Evolutionary conservation across 2,329 filamentous ascomycete genomes (phyloP).

Genomic region (Ophiostoma perfectum): DNA sequence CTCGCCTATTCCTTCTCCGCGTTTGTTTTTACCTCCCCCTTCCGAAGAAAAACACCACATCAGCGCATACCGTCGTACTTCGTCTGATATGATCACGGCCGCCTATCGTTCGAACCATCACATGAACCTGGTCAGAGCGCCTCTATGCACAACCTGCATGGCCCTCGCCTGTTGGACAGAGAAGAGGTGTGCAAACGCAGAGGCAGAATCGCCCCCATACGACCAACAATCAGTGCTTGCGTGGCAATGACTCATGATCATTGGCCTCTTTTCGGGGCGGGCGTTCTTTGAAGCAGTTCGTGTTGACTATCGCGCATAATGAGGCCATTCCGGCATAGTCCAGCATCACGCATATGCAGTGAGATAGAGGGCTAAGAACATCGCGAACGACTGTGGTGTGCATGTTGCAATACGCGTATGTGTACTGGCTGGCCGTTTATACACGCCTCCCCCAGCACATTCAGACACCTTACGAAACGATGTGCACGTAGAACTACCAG

Average conservation of each 20-base stretch:
- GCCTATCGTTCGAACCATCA: neutral
- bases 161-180: too few species aligned
- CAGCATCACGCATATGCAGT: neutral
- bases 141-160: too few species aligned
- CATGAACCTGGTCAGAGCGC: neutral
- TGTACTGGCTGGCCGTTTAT: neutral
- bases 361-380: neutral
- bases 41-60: neutral
- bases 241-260: neutral
- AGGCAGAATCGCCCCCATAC: neutral
- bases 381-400: too few species aligned
- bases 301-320: neutral
- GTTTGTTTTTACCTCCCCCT: neutral
- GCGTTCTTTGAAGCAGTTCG: neutral
- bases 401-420: neutral
- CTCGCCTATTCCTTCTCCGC: neutral
- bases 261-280: too few species aligned
- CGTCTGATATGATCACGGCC: neutral
- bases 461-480: too few species aligned
- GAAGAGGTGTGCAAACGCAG: too few species aligned
- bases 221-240: neutral
- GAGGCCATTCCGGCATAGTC: neutral
- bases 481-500: too few species aligned
- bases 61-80: neutral
- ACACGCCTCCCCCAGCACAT: neutral